Base-by-base conservation (phyloP, 345 rosid genomes). In the Salix exigua region DNA sequence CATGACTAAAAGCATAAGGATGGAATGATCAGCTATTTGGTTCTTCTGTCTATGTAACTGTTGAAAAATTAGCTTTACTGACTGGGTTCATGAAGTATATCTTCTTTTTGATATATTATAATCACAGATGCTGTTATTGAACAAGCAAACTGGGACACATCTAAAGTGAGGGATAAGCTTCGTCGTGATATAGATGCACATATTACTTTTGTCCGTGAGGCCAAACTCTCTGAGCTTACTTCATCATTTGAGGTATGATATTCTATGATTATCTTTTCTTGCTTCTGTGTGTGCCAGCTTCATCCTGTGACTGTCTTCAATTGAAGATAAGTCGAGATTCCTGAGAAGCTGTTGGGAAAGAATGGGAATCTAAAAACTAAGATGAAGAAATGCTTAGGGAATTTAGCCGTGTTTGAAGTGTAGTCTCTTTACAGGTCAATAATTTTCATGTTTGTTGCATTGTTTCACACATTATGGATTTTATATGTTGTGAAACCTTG, bases 131-230 rank as follows among this genome's bases (percentile, higher is more conserved):
- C 91, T 77, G 79, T 88, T 67, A 83, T 96, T 87, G 89, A 85
- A 82, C 91, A 85, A 91, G 97, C 99, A 80, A 88, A 89, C 11
- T 96, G 99, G 99, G 97, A 94, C 85, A 81, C 91, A 51, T 85
- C 92, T 75, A 96, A 90, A 88, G 85, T 65, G 28, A 83, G 85
- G 76, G 98, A 93, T 74, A 92, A 91, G 81, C 91, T 96, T 83
- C 81, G 75, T 76, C 99, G 91, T 76, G 99, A 94, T 78, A 84
- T 96, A 53, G 97, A 96, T 82, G 92, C 88, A 5, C 97, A 96
- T 83, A 81, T 92, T 83, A 88, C 89, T 78, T 84, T 92, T 63
- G 96, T 96, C 72, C 93, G 92, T 72, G 85, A 87, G 78, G 88
- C 92, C 53, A 94, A 94, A 85, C 87, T 96, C 76, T 84, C 92